Evolutionary conservation across 208 protist species (phyloP).

Genomic region (Leishmania gerbilli): DNA sequence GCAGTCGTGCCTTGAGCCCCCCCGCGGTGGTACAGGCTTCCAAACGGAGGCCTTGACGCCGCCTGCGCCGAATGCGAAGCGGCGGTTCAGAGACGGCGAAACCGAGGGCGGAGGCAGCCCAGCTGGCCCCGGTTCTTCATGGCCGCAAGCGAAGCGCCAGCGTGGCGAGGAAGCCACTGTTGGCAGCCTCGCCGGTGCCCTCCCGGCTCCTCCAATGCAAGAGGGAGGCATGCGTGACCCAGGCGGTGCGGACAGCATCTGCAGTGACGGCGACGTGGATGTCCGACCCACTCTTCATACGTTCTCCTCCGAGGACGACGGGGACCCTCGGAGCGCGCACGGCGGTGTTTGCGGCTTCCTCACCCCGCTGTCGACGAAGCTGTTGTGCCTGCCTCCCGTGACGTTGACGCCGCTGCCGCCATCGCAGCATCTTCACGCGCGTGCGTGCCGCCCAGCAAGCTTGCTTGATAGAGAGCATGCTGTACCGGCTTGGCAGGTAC

Average conservation of each 20-base stretch:
- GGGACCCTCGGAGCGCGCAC: neutral
- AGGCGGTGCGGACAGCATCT: neutral
- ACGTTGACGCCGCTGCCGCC: neutral
- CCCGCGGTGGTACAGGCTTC: neutral
- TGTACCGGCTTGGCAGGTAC: constrained; percentile 1
- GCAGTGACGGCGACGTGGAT: neutral
- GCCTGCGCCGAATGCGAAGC: neutral
- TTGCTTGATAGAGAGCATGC: constrained; percentile 4
- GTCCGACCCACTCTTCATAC: neutral
- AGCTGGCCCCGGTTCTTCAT: neutral
- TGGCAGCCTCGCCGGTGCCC: neutral
- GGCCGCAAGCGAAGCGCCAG: neutral
- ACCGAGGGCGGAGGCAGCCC: neutral
- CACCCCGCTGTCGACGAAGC: constrained; percentile 4
- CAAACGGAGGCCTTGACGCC: neutral
- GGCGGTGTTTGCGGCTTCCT: neutral
- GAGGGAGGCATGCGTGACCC: neutral
- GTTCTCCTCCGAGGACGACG: neutral
- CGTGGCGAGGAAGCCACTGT: neutral
- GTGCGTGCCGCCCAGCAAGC: neutral
- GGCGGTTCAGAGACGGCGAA: neutral
- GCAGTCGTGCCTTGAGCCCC: neutral
- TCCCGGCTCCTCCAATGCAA: neutral
- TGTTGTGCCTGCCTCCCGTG: neutral
- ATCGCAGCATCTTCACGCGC: neutral